A percentile compares a stretch with the other conserved stretches of the same genome.
Evolutionary conservation across 176 grass and related monocot species (phyloP).

Genomic region (Urochloa ruziziensis): DNA sequence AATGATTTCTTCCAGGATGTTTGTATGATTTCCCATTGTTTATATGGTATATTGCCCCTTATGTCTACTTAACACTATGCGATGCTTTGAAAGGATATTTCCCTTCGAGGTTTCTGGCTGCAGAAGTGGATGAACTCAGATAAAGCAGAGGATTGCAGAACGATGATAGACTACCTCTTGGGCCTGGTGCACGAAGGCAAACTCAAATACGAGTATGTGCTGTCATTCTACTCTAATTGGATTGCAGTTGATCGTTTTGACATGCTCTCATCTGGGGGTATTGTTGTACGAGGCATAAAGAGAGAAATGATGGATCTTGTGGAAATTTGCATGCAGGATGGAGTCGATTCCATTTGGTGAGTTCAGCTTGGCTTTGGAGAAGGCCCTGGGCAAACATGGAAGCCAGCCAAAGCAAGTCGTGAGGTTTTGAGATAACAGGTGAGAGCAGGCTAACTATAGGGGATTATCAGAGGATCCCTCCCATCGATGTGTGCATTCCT

Average conservation of each 20-base stretch:
- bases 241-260: background rate
- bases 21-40: background rate
- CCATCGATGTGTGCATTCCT: background rate
- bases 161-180: conserved; percentile 67
- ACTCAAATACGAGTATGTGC: conserved; percentile 75
- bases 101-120: conserved; percentile 72
- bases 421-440: conserved; percentile 48
- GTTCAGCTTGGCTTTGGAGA: conserved; percentile 66
- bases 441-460: background rate
- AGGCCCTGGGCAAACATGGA: conserved; percentile 72
- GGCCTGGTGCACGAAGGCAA: conserved; percentile 57
- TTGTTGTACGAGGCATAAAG: background rate
- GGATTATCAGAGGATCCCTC: background rate
- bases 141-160: conserved; percentile 58
- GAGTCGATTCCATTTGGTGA: conserved; percentile 62
- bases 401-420: conserved; percentile 87
- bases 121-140: conserved; percentile 74
- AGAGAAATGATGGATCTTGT: background rate
- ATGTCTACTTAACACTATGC: background rate
- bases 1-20: background rate
- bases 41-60: background rate
- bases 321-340: conserved; percentile 57
- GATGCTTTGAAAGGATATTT: conserved; percentile 58
- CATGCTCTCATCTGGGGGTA: background rate
- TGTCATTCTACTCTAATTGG: background rate